Evolutionary conservation across 495 filamentous ascomycete genomes (phyloP), one percentile per base, ranked within the genome.

Genomic region (Penicillium angulare): DNA sequence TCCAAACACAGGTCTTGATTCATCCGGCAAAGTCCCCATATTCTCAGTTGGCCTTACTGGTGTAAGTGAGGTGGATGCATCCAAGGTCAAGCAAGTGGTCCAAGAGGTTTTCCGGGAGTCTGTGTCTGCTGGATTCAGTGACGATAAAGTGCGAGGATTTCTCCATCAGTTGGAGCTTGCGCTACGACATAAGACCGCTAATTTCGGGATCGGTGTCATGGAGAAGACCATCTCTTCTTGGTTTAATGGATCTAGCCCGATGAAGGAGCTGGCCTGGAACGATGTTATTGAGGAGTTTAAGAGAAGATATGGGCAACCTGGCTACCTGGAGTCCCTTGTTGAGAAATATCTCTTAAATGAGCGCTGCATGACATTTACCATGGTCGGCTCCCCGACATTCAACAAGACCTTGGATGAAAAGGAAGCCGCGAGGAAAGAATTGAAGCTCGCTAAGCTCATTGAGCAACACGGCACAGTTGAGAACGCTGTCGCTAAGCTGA

Each of bases 181-280:
- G 8, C 72, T 97, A 20, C 95, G 96, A 61, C 92, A 97, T 69
- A 97, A 97, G 70, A 96, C 89, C 1, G 87, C 93, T 27, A 87
- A 87, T 55, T 97, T 98, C 60, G 93, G 93, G 18, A 88, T 97
- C 79, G 84, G 84, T 35, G 71, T 98, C 2, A 87, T 97, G 75
- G 87, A 96, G 56, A 79, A 90, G 38, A 76, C 96, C 47, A 87
- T 93, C 46, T 86, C 89, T 3, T 83, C 84, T 22, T 98, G 93
- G 93, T 96, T 97, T 67, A 93, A 93, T 49, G 93, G 93, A 12
- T 79, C 89, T 10, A 89, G 97, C 66, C 95, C 93, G 8, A 91
- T 98, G 67, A 83, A 93, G 50, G 82, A 88, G 18, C 72, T 98
- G 44, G 85, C 88, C 5, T 97, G 90, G 90, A 88, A 96, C 59